A percentile compares a stretch with the other conserved stretches of the same genome.
These are phyloP conservation scores for Candida sp. DNA, from an alignment of 1,139 yeast genomes.

Conservation along the genomic window DNA sequence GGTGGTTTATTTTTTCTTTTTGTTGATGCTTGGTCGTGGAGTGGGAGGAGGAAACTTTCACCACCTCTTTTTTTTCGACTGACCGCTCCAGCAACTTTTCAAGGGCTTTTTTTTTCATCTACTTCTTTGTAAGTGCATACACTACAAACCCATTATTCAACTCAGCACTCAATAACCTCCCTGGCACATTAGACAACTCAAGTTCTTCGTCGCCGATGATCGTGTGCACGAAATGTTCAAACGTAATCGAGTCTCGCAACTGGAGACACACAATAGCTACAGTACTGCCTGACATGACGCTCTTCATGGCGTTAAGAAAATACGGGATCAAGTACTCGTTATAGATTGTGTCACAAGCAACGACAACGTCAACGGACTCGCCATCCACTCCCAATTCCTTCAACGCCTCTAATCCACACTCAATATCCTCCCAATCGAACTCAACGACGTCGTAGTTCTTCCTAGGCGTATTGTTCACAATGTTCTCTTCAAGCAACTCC, in stretches of 20 bases:
- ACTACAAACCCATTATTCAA: constrained; percentile 49
- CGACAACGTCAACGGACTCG: constrained; percentile 43
- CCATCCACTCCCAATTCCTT: constrained; percentile 10
- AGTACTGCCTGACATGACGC: constrained; percentile 31
- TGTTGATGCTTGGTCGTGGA: constrained; percentile 1
- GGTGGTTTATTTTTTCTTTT: not conserved
- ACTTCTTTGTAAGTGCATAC: constrained; percentile 21
- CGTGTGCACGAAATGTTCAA: constrained; percentile 47
- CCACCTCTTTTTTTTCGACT: no score
- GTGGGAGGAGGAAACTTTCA: not conserved
- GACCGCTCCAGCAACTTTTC: not conserved
- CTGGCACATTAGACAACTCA: constrained; percentile 29
- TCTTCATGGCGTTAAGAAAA: constrained; percentile 47
- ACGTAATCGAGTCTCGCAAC: constrained; percentile 56
- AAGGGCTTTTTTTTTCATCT: not conserved
- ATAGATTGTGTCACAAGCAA: constrained; percentile 76
- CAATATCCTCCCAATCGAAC: constrained; percentile 68
- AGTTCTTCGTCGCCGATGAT: constrained; percentile 22
- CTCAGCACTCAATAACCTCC: constrained; percentile 26
- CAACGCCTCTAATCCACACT: constrained; percentile 31
- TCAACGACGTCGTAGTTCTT: constrained; percentile 46
- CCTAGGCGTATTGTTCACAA: constrained; percentile 33
- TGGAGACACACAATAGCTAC: constrained; percentile 56
- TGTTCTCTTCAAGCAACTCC: constrained; percentile 53
- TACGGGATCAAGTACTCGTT: constrained; percentile 63